Base-by-base conservation (phyloP, 2,329 filamentous ascomycete species). In the Tolypocladium capitatum region DNA sequence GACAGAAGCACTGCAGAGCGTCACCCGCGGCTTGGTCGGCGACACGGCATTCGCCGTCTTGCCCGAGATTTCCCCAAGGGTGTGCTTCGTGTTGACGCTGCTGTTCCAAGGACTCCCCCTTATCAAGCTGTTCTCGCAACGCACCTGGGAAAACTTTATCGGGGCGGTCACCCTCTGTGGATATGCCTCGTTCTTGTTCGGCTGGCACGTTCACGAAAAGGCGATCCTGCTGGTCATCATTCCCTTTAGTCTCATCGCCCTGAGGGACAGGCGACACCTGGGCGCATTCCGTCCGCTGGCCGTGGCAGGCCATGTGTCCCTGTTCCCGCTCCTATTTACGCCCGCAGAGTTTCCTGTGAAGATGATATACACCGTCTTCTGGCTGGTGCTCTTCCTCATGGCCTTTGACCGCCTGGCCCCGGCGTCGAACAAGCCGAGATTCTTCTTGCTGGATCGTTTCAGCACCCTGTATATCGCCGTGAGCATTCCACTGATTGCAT, bases 171-270 rank as follows among this genome's bases (percentile, higher is more conserved):
- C 91, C 0, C 79, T 97, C 16, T 97, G 92, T 60, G 92, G 87
- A 49, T 98, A 96, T 61, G 86, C 91, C 0, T 96, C 91, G 0
- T 98, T 98, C 68, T 75, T 98, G 10, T 97, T 97, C 57, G 91
- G 92, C 48, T 98, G 91, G 89, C 92, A 98, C 61, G 92, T 98
- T 9, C 92, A 98, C 59, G 92, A 98, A 63, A 98, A 98, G 67
- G 92, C 92, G 1, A 86, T 98, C 49, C 76, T 98, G 21, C 78
- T 97, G 20, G 84, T 97, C 60, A 89, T 98, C 55, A 86, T 97
- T 44, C 92, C 92, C 0, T 97, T 97, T 71, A 94, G 86, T 56
- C 76, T 98, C 51, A 83, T 97, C 51, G 90, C 91, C 0, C 78
- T 97, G 46, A 85, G 84, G 62, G 90, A 97, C 63, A 80, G 92